Conservation (phyloP, 2,329 filamentous ascomycete species). For the Colletotrichum zoysiae region DNA sequence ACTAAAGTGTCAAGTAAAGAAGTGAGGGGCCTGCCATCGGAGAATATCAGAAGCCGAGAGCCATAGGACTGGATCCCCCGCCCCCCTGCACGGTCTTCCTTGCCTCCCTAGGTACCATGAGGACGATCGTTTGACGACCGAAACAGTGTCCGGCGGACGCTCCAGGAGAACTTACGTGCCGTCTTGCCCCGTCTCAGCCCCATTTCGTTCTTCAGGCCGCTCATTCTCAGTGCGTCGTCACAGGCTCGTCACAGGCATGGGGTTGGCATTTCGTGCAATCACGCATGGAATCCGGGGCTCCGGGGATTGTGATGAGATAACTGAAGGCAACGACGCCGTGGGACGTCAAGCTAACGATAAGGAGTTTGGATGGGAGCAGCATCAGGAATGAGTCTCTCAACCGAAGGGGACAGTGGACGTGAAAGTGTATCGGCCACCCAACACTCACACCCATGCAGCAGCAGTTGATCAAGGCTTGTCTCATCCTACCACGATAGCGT, state of each 20-base stretch:
- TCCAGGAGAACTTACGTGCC: background rate
- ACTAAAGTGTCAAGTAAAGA: background rate
- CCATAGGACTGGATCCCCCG: slow-evolving; percentile 15
- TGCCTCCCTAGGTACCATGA: background rate
- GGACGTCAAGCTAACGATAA: background rate
- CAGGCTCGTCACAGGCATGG: no score
- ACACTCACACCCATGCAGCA: background rate
- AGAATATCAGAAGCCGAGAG: slow-evolving; percentile 32
- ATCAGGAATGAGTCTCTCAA: background rate
- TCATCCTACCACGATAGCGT: background rate
- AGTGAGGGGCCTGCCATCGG: slow-evolving; percentile 14
- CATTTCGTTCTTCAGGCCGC: background rate
- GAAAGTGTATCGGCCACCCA: background rate
- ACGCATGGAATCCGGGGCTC: background rate
- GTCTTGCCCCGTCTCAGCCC: background rate
- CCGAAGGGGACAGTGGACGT: background rate
- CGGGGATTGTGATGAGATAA: background rate
- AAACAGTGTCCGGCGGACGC: background rate
- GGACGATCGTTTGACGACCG: background rate
- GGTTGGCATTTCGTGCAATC: background rate
- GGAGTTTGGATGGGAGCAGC: background rate
- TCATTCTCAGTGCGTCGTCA: background rate
- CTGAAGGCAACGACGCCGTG: background rate
- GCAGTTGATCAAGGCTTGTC: background rate
- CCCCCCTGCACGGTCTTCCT: slow-evolving; percentile 1